Conservation (phyloP, 2,329 filamentous ascomycete genomes). For the Epichloe aotearoae region DNA sequence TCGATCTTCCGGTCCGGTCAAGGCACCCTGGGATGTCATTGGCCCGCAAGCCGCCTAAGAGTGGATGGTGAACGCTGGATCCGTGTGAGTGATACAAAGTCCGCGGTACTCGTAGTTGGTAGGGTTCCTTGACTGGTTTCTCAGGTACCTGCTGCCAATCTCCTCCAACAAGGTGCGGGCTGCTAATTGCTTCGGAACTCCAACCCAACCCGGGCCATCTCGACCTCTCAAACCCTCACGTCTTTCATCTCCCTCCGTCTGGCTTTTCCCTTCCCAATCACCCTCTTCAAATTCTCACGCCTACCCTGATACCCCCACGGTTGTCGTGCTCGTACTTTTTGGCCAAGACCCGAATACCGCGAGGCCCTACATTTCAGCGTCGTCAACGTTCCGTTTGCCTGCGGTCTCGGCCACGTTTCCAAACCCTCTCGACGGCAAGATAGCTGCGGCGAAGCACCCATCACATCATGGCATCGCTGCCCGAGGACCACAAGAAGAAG, state of each 20-base stretch:
- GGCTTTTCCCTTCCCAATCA: not conserved
- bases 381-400: not conserved
- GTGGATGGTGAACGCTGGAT: conserved; percentile 1
- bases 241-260: conserved; percentile 5
- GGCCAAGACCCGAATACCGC: not conserved
- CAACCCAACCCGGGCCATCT: conserved; percentile 10
- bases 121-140: not conserved
- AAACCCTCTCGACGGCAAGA: conserved; percentile 11
- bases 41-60: conserved; percentile 15
- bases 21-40: conserved; percentile 21
- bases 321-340: not conserved
- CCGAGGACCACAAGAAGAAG: conserved; percentile 63
- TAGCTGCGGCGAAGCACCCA: conserved; percentile 16
- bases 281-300: conserved; percentile 7
- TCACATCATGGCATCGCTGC: conserved; percentile 57
- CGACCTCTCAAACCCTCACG: conserved; percentile 11
- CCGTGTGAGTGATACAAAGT: conserved; percentile 5
- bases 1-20: conserved; percentile 23
- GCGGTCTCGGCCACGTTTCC: conserved; percentile 12
- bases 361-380: not conserved
- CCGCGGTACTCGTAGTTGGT: not conserved
- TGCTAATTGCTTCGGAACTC: conserved; percentile 1
- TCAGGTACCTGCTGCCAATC: not conserved
- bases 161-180: not conserved
- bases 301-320: conserved; percentile 2